These are phyloP conservation scores for Claviceps pazoutovae DNA, from an alignment of 2,329 filamentous ascomycete genomes.

Conservation along the genomic window DNA sequence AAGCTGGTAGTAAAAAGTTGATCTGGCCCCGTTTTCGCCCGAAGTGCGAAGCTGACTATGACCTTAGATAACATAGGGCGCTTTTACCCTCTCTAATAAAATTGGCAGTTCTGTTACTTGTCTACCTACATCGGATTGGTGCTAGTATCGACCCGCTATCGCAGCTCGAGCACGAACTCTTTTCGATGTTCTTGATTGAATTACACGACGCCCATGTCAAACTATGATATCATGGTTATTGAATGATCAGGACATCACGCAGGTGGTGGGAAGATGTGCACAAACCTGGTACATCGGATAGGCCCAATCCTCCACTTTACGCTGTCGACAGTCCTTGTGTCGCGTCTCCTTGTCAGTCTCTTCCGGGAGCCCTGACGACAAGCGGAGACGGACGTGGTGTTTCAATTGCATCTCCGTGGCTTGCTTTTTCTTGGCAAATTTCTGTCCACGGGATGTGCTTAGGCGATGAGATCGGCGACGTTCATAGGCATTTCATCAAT, in stretches of 20 bases:
- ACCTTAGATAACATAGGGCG: not conserved
- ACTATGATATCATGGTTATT: not conserved
- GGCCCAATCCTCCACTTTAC: constrained; percentile 10
- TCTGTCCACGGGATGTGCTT: constrained; percentile 10
- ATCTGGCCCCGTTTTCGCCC: not conserved
- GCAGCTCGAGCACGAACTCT: not conserved
- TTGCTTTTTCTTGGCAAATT: not conserved
- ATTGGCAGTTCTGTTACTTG: not conserved
- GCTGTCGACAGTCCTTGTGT: not conserved
- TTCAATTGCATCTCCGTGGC: not conserved
- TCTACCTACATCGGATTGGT: not conserved
- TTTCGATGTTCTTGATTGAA: not conserved
- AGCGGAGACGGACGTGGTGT: not conserved
- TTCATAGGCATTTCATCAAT: constrained; percentile 99
- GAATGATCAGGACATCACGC: not conserved
- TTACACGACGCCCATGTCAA: not conserved
- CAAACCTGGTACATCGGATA: constrained; percentile 7
- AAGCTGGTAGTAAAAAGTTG: not conserved
- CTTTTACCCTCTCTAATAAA: too few species aligned
- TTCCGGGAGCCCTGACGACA: not conserved
- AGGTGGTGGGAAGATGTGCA: not conserved
- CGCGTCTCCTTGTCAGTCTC: not conserved
- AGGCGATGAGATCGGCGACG: constrained; percentile 49
- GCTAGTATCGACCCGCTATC: not conserved
- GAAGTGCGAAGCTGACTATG: not conserved